Evolutionary conservation across 1,284 basidiomycete species (phyloP).

Genomic region (Trametes versicolor): DNA sequence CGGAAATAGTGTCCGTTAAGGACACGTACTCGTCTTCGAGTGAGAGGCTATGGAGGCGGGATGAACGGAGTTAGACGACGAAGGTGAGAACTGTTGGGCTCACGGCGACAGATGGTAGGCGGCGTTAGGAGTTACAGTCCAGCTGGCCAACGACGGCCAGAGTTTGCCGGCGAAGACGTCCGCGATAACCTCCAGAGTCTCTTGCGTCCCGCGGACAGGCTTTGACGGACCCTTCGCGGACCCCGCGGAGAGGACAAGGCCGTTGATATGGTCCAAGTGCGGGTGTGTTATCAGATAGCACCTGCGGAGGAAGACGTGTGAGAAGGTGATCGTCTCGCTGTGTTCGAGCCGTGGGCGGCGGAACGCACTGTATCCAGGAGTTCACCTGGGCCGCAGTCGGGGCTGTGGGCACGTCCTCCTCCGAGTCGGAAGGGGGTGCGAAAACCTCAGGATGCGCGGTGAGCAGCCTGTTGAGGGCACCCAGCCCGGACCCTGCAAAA

Average conservation of each 20-base stretch:
- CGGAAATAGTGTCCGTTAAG: constrained; percentile 65
- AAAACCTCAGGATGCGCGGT: constrained; percentile 63
- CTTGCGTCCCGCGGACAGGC: constrained; percentile 68
- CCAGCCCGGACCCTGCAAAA: constrained; percentile 71
- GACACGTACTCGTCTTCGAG: constrained; percentile 59
- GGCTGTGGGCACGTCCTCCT: constrained; percentile 26
- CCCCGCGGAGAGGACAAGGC: constrained; percentile 81
- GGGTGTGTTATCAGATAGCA: constrained; percentile 83
- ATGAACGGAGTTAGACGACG: too few relatives aligned
- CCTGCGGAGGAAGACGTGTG: constrained; percentile 46
- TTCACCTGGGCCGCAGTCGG: constrained; percentile 63
- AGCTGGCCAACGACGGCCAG: constrained; percentile 86
- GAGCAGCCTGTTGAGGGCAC: constrained; percentile 67
- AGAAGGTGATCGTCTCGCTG: background rate
- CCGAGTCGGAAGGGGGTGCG: constrained; percentile 34
- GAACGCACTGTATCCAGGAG: constrained; percentile 64
- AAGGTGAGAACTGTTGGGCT: background rate
- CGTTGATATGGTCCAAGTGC: constrained; percentile 84
- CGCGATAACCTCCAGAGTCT: constrained; percentile 75
- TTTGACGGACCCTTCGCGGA: constrained; percentile 70
- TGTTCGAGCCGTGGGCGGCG: background rate
- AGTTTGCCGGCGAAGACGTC: constrained; percentile 80
- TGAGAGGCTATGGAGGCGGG: constrained; percentile 36
- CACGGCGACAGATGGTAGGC: constrained; percentile 65
- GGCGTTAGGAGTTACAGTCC: constrained; percentile 66